Base-by-base conservation (phyloP, 2,329 filamentous ascomycete genomes). In the Neobulgaria alba region DNA sequence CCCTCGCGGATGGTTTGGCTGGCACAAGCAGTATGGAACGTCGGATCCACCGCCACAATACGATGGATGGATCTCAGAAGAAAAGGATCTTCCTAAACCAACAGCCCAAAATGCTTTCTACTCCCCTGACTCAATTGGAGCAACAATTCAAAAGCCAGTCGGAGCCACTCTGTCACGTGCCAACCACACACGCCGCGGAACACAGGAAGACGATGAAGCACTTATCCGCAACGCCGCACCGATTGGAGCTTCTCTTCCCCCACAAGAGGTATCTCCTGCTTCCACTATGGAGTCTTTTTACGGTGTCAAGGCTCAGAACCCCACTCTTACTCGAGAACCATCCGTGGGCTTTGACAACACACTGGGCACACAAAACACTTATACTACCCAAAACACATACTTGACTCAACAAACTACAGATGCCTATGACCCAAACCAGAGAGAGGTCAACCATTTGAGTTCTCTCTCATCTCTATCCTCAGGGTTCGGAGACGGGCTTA, bases 401-500 rank as follows among this genome's bases (percentile, higher is more conserved):
- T 29, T 36, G 18, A 46, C 51, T 16, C 41, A 39, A 7, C 46
- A 52, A 33, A 52, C 50, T 5, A 38, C 48, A 23, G 47, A 52
- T 41, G 42, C 45, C 10, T 53, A 52, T 23, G 45, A 56, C 19
- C 45, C 50, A 15, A 46, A 45, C 2, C 48, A 52, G 33, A 44
- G 46, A 41, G 47, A 54, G 21, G 29, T 43, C 5, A 52, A 53
- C 35, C 53, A 48, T 23, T 38, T 59, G 35, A 58, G 56, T 32
- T 68, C 70, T 35, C 52, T 77, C 21, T 79, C 77, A 0, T 80
- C 76, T 0, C 62, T 81, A 3, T 80, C 77, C 0, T 81, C 77
- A 0, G 77, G 76, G 5, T 80, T 80, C 46, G 77, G 77, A 14
- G 76, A 81, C 51, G 73, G 69, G 17, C 72, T 78, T 33, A 74